Base-by-base conservation (phyloP, 2,329 filamentous ascomycete genomes). In the Stylonectria norvegica region DNA sequence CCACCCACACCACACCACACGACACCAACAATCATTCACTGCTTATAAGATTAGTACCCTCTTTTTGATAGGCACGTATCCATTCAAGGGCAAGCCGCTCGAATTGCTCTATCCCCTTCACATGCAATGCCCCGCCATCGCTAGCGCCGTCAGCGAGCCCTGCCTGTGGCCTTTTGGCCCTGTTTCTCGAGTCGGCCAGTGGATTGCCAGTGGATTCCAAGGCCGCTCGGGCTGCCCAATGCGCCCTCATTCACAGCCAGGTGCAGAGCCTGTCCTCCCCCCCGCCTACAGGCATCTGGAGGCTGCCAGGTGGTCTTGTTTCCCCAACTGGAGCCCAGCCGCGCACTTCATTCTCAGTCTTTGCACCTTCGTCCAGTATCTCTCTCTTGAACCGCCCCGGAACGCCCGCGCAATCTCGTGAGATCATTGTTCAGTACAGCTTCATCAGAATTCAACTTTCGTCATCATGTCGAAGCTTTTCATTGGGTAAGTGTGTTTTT, bases 381-480 rank as follows among this genome's bases (percentile, higher is more conserved):
- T 28, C 36, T 38, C 32, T 20, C 22, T 18, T 27, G 30, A 38
- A 34, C 34, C 37, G 31, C 37, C 30, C 34, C 34, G 28, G 34
- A 37, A 23, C 18, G 33, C 34, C 34, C 15, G 23, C 20, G 15
- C 33, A 32, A 32, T 32, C 16, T 9, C 27, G 14, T 18, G 25
- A 42, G 34, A 43, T 55, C 36, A 57, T 18, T 32, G 28, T 38
- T 38, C 30, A 43, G 42, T 20, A 18, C 10, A 16, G 19, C 17
- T n/a, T 32, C 7, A 19, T n/a, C 15, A 32, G 17, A 18, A 19
- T 9, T 34, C 42, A 32, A 43, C 43, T 52, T 50, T 55, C n/a
- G n/a, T n/a, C 54, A 65, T 60, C 66, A 95, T 95, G 90, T 84
- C 89, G 45, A 96, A 96, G 70, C 79, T 96, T 59, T 96, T 96